Percentiles rank a stretch among this genome's conserved stretches.
phyloP scores from a whole-genome alignment of 495 filamentous ascomycete genomes.

The Pseudotulostoma volvatum region DNA sequence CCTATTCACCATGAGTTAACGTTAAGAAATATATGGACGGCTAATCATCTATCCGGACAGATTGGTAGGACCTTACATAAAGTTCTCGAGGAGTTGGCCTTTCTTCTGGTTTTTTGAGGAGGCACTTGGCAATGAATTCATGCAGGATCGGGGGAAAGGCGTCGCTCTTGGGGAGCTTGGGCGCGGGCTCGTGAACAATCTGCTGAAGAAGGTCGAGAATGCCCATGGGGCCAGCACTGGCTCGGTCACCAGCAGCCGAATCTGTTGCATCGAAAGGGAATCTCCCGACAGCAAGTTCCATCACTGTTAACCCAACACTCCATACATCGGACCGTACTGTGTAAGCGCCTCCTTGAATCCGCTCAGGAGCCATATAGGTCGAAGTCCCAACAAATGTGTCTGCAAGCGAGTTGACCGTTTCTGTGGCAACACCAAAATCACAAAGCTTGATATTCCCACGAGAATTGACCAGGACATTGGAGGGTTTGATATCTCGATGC shows the following conservation, averaged over 20 bases:
- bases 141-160: slow-evolving; percentile 90
- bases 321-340: slow-evolving; percentile 97
- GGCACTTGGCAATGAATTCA: slow-evolving; percentile 90
- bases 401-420: slow-evolving; percentile 90
- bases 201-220: slow-evolving; percentile 93
- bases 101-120: slow-evolving; percentile 72
- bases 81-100: slow-evolving; percentile 86
- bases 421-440: slow-evolving; percentile 93
- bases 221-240: slow-evolving; percentile 64
- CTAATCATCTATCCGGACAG: neutral
- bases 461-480: slow-evolving; percentile 90
- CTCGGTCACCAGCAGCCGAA: slow-evolving; percentile 51
- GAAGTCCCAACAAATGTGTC: slow-evolving; percentile 97
- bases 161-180: slow-evolving; percentile 85
- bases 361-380: slow-evolving; percentile 97
- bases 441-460: slow-evolving; percentile 90
- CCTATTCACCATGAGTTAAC: slow-evolving; percentile 29
- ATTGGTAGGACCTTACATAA: slow-evolving; percentile 22
- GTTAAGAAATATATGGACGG: neutral
- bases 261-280: slow-evolving; percentile 82
- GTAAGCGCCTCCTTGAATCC: slow-evolving; percentile 91
- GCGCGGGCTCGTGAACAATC: slow-evolving; percentile 92
- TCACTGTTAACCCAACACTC: slow-evolving; percentile 90
- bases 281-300: slow-evolving; percentile 92
- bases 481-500: slow-evolving; percentile 97